Conservation (phyloP, 495 filamentous ascomycete species). For the Xylaria venustula region DNA sequence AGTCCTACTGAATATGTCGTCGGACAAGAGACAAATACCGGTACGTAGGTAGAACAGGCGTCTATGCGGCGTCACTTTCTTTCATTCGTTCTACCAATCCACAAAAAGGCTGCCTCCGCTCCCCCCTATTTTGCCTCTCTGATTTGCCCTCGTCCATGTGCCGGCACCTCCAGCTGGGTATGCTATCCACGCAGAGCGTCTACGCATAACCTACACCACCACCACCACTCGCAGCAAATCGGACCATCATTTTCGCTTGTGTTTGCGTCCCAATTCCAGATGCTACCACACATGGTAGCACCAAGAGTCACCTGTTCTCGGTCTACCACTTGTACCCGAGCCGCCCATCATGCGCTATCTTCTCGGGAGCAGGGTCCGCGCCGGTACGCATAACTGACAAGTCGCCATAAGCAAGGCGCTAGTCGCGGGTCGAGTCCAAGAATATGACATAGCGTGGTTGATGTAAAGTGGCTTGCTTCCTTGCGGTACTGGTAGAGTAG, state of each 20-base stretch:
- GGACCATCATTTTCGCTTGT: too few relatives aligned
- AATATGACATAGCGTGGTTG: not conserved
- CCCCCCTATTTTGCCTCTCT: not conserved
- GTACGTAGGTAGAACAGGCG: too few relatives aligned
- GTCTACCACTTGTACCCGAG: too few relatives aligned
- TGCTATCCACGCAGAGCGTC: not conserved
- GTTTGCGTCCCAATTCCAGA: not conserved
- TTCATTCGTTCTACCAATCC: not conserved
- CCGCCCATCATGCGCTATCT: not conserved
- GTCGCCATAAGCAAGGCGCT: not conserved
- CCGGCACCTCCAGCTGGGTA: not conserved
- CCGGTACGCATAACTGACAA: not conserved
- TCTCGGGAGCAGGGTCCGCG: not conserved
- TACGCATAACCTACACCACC: too few relatives aligned
- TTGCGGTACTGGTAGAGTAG: too few relatives aligned
- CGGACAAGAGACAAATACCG: not conserved
- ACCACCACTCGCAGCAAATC: too few relatives aligned
- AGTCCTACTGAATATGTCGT: not conserved
- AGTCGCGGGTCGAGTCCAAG: not conserved
- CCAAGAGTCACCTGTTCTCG: not conserved
- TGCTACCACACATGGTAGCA: not conserved
- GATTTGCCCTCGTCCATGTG: not conserved
- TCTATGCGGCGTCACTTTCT: constrained; percentile 1
- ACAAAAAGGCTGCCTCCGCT: not conserved
- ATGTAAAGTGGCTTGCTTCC: too few relatives aligned